A percentile compares a stretch with the other conserved stretches of the same genome.
phyloP scores from a whole-genome alignment of 495 filamentous ascomycete species.

The Xylaria cubensis region DNA sequence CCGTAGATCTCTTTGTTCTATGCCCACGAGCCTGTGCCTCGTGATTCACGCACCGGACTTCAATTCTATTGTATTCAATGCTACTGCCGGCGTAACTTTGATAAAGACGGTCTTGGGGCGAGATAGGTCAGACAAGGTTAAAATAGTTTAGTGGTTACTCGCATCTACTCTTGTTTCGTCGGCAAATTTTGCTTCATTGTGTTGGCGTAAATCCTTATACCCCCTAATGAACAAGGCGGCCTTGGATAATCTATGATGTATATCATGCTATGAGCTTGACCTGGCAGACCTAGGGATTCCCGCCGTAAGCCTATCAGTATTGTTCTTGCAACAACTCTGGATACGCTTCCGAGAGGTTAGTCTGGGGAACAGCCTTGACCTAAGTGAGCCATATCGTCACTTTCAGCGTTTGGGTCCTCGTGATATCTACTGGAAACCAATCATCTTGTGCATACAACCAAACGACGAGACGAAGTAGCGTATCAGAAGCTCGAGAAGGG shows the following conservation, averaged over 20 bases:
- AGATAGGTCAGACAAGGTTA: not conserved
- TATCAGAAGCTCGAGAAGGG: slow-evolving; percentile 11
- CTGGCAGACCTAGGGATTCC: not conserved
- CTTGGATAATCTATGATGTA: slow-evolving; percentile 11
- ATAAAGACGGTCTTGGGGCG: not conserved
- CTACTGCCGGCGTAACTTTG: slow-evolving; percentile 4
- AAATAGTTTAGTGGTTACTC: not conserved
- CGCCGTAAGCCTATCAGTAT: not conserved
- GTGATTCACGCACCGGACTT: no score
- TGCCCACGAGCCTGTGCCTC: no score
- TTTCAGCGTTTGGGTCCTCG: not conserved
- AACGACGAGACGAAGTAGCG: slow-evolving; percentile 1
- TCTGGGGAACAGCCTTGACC: not conserved
- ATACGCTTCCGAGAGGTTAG: not conserved
- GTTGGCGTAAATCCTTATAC: not conserved
- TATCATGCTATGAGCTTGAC: not conserved
- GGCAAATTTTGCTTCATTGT: not conserved
- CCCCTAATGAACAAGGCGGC: not conserved
- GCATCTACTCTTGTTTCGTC: not conserved
- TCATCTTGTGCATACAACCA: slow-evolving; percentile 1
- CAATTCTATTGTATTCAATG: not conserved
- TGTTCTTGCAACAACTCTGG: not conserved
- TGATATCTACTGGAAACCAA: slow-evolving; percentile 21
- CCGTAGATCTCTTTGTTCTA: no score
- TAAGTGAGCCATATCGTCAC: not conserved